Percentiles rank a stretch among this genome's conserved stretches.
These are phyloP conservation scores for Cladophialophora exuberans DNA, from an alignment of 2,329 filamentous ascomycete genomes.

Conservation along the genomic window DNA sequence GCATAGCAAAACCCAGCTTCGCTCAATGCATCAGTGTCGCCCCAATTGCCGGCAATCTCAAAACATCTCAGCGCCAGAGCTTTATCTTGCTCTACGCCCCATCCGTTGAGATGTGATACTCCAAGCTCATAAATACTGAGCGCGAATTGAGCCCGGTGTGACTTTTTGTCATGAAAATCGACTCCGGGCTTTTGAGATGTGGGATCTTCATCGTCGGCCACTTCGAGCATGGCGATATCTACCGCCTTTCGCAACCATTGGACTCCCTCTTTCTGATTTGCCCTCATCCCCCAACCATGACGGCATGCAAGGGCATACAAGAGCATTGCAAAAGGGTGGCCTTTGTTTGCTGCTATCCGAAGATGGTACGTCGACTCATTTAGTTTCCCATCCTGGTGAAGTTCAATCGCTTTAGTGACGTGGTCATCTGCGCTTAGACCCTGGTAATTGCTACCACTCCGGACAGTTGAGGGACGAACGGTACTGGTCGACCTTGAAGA, in stretches of 20 bases:
- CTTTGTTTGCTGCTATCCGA: conserved; percentile 81
- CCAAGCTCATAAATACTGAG: conserved; percentile 95
- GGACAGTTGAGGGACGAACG: conserved; percentile 42
- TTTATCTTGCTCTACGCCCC: conserved; percentile 95
- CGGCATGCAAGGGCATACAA: conserved; percentile 92
- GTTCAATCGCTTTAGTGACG: conserved; percentile 83
- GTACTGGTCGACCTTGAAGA: conserved; percentile 70
- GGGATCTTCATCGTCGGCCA: conserved; percentile 75
- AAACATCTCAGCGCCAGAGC: conserved; percentile 86
- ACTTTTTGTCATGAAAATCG: conserved; percentile 72
- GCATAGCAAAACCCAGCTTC: conserved; percentile 97
- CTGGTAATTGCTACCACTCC: conserved; percentile 34
- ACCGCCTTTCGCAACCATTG: conserved; percentile 91
- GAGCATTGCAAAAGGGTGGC: conserved; percentile 91
- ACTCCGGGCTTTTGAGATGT: conserved; percentile 57
- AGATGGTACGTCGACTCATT: conserved; percentile 97
- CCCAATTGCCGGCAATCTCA: conserved; percentile 94
- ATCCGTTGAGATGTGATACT: conserved; percentile 96
- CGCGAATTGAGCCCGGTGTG: conserved; percentile 89
- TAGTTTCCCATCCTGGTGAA: conserved; percentile 83
- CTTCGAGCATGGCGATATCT: conserved; percentile 78
- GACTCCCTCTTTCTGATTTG: conserved; percentile 87
- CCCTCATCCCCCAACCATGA: conserved; percentile 96
- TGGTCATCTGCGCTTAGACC: conserved; percentile 72
- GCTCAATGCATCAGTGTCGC: conserved; percentile 88